Conservation (phyloP, 78 protist genomes). For the Dictyostelium intermedium region DNA sequence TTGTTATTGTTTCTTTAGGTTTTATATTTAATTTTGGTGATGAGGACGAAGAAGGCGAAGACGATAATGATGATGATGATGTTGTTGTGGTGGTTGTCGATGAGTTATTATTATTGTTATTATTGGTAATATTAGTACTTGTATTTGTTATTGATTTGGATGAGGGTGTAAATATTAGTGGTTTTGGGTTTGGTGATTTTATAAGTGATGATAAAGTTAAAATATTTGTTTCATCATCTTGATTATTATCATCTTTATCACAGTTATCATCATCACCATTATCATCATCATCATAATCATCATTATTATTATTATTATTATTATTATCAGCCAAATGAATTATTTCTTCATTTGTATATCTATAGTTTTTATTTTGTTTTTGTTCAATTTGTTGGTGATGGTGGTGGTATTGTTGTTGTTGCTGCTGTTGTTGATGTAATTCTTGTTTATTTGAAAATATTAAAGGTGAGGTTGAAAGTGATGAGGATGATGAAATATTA, state of each 20-base stretch:
- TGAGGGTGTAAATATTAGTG: background rate
- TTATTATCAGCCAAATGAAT: background rate
- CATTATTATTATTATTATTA: background rate
- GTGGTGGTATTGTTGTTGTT: background rate
- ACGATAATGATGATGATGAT: background rate
- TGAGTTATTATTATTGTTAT: background rate
- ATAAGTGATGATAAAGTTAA: background rate
- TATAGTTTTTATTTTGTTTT: background rate
- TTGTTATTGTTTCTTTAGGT: background rate
- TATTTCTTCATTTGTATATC: background rate
- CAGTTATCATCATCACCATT: background rate
- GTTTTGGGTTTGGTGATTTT: background rate
- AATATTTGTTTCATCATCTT: background rate
- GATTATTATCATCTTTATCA: background rate
- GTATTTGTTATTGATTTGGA: background rate
- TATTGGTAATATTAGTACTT: too few species aligned
- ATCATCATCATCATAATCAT: background rate
- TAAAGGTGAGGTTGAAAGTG: constrained; percentile 6
- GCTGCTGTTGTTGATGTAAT: background rate
- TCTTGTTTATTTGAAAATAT: constrained; percentile 4
- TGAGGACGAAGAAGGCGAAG: background rate
- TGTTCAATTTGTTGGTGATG: background rate
- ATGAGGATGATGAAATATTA: background rate
- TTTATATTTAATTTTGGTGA: constrained; percentile 1
- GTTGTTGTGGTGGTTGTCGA: background rate